phyloP scores from a whole-genome alignment of 2,329 filamentous ascomycete genomes.

The Nigrograna mackinnonii region DNA sequence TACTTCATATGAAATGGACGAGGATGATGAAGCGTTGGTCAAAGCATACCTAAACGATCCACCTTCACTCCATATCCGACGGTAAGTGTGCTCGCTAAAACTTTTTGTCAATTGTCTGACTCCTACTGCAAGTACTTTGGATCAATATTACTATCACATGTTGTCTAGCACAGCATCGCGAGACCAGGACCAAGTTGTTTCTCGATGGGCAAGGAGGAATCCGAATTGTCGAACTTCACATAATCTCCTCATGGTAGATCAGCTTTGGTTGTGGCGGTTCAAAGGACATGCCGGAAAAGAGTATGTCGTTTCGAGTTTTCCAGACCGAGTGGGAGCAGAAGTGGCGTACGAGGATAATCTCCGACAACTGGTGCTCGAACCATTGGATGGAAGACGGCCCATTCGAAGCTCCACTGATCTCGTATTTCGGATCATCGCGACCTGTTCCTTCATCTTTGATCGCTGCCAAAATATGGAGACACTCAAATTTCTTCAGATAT shows the following conservation, averaged over 20 bases:
- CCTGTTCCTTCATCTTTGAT: constrained; percentile 11
- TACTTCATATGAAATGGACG: neutral
- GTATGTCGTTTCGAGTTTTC: constrained; percentile 9
- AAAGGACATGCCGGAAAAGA: no score
- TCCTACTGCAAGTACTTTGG: constrained; percentile 5
- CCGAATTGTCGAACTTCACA: constrained; percentile 1
- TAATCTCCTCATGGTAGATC: constrained; percentile 13
- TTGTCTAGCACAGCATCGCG: constrained; percentile 9
- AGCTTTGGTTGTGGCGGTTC: constrained; percentile 14
- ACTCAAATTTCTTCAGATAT: constrained; percentile 10
- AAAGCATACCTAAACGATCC: constrained; percentile 11
- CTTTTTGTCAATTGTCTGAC: neutral
- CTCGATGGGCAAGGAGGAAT: constrained; percentile 6
- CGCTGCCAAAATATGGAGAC: constrained; percentile 6
- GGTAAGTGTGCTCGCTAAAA: constrained; percentile 4
- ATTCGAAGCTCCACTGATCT: constrained; percentile 7
- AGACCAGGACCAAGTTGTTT: constrained; percentile 14
- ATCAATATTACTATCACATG: constrained; percentile 17
- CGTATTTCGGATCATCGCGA: constrained; percentile 10
- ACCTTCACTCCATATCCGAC: constrained; percentile 13
- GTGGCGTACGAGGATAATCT: neutral
- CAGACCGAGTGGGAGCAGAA: constrained; percentile 7
- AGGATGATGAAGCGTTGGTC: constrained; percentile 12
- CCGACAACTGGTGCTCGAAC: neutral
- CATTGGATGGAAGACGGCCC: neutral